phyloP scores from a whole-genome alignment of 805 yeast species.

The Cyberlindnera americana region DNA sequence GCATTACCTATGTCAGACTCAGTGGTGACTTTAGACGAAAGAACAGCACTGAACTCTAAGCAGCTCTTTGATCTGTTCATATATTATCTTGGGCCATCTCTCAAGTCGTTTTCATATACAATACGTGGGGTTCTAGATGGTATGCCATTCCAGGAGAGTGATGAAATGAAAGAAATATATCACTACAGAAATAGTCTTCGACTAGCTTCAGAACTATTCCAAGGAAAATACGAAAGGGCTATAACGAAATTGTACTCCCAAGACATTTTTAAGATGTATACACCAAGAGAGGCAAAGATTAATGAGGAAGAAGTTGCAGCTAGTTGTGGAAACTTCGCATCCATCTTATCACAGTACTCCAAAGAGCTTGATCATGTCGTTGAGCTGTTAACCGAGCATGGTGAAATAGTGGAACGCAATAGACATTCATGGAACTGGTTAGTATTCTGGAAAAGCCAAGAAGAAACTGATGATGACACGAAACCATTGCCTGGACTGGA shows the following conservation, averaged over 20 bases:
- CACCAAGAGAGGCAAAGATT: slow-evolving; percentile 37
- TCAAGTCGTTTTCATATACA: slow-evolving; percentile 62
- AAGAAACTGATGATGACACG: not conserved
- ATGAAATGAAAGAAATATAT: slow-evolving; percentile 36
- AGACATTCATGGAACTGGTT: slow-evolving; percentile 47
- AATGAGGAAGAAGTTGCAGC: slow-evolving; percentile 83
- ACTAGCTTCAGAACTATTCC: slow-evolving; percentile 52
- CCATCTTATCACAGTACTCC: slow-evolving; percentile 59
- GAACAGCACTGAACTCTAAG: slow-evolving; percentile 27
- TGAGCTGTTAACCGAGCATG: slow-evolving; percentile 40
- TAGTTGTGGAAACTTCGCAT: slow-evolving; percentile 75
- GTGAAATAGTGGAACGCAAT: slow-evolving; percentile 11
- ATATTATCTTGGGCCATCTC: slow-evolving; percentile 66
- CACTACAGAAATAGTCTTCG: slow-evolving; percentile 45
- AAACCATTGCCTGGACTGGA: slow-evolving; percentile 15
- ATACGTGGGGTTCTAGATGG: slow-evolving; percentile 57
- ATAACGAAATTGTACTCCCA: slow-evolving; percentile 52
- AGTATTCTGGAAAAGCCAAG: slow-evolving; percentile 46
- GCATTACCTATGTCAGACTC: slow-evolving; percentile 10
- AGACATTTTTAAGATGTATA: slow-evolving; percentile 14
- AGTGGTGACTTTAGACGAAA: slow-evolving; percentile 12
- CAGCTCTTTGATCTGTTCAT: slow-evolving; percentile 64
- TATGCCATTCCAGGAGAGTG: slow-evolving; percentile 48
- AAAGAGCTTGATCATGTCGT: slow-evolving; percentile 51
- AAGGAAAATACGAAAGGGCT: slow-evolving; percentile 53